These are phyloP conservation scores for Geranomyces variabilis DNA, from an alignment of 192 early-diverging fungal species.

Conservation along the genomic window DNA sequence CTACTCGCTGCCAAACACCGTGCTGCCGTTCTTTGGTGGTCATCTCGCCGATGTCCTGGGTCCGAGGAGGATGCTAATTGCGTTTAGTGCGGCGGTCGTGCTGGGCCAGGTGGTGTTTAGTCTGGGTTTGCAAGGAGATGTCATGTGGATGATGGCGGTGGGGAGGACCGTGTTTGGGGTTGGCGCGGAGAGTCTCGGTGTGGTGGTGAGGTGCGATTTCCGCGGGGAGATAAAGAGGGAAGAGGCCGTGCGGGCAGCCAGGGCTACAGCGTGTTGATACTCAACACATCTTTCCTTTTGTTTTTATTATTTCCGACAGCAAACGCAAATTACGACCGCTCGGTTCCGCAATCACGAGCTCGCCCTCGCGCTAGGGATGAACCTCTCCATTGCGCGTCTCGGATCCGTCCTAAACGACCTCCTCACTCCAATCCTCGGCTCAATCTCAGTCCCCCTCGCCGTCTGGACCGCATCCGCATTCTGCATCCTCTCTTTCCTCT, in stretches of 20 bases:
- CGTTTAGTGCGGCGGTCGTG: constrained; percentile 40
- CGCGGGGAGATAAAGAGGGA: background rate
- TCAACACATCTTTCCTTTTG: background rate
- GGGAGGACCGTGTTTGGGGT: constrained; percentile 63
- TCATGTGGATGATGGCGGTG: constrained; percentile 36
- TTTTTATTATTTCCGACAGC: constrained; percentile 11
- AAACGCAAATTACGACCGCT: constrained; percentile 55
- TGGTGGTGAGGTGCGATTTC: constrained; percentile 40
- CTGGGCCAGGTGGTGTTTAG: constrained; percentile 55
- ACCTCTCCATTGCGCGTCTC: constrained; percentile 46
- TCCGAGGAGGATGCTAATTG: constrained; percentile 40
- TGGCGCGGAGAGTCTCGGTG: constrained; percentile 54
- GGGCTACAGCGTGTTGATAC: background rate
- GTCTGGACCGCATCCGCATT: constrained; percentile 52
- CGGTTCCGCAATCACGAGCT: constrained; percentile 61
- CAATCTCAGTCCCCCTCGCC: constrained; percentile 46
- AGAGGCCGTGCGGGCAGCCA: too few species aligned
- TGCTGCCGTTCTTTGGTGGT: constrained; percentile 63
- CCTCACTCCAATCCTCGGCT: constrained; percentile 52
- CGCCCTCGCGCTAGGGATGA: constrained; percentile 56
- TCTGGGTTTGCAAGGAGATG: constrained; percentile 42
- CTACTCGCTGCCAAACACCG: constrained; percentile 67
- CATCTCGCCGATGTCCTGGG: constrained; percentile 53
- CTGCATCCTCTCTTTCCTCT: constrained; percentile 50
- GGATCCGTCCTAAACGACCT: constrained; percentile 64